Evolutionary conservation across 306 rosid species (phyloP).

Genomic region (Senna tora): DNA sequence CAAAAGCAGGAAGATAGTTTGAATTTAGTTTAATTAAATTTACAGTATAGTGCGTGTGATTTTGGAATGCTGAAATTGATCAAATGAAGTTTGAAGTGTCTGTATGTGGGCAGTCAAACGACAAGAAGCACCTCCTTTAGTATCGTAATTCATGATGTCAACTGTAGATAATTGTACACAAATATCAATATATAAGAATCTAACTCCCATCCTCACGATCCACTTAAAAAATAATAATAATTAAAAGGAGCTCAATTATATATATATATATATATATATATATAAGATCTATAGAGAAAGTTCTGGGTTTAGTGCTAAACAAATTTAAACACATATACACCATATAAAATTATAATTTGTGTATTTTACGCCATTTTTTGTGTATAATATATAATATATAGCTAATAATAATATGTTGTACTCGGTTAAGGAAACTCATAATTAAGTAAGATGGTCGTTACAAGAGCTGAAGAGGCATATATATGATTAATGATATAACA

Average conservation of each 20-base stretch:
- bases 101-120: slow-evolving; percentile 31
- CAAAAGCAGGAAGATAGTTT: background rate
- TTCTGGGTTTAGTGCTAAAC: slow-evolving; percentile 13
- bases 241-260: slow-evolving; percentile 7
- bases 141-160: slow-evolving; percentile 44
- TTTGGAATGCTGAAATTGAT: slow-evolving; percentile 33
- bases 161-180: slow-evolving; percentile 29
- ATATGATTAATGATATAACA: too few species aligned
- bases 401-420: too few species aligned
- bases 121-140: slow-evolving; percentile 37
- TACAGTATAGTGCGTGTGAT: slow-evolving; percentile 38
- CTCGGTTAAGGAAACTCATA: too few species aligned
- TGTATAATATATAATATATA: too few species aligned
- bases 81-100: background rate
- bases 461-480: too few species aligned
- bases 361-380: too few species aligned
- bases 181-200: slow-evolving; percentile 33
- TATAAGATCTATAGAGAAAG: slow-evolving; percentile 2
- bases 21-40: background rate
- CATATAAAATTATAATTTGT: too few species aligned
- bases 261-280: too few species aligned
- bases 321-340: too few species aligned
- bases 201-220: background rate
- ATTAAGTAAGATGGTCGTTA: too few species aligned
- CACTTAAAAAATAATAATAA: slow-evolving; percentile 5